Percentiles rank a stretch among this genome's conserved stretches.
Conservation (phyloP, 2,329 filamentous ascomycete genomes). For the Aspergillus floridensis region DNA sequence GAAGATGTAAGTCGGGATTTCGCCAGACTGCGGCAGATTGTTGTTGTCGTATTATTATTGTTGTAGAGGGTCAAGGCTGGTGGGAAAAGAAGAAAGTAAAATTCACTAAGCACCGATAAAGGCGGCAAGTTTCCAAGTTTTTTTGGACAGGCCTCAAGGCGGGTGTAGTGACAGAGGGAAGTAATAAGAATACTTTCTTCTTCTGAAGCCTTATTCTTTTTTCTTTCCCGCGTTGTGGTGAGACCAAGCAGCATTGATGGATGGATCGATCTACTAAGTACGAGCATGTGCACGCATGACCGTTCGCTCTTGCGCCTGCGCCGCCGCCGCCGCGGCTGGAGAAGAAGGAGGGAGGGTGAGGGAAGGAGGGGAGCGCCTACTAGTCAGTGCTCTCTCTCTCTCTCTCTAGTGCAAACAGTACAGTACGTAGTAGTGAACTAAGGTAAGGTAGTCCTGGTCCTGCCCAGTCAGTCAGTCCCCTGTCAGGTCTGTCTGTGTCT, state of each 20-base stretch:
- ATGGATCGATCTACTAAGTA: neutral
- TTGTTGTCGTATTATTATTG: neutral
- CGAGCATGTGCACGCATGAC: conserved; percentile 33
- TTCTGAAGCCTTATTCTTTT: conserved; percentile 9
- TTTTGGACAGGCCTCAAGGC: neutral
- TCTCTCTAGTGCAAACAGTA: too few species aligned
- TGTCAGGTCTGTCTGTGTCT: conserved; percentile 4
- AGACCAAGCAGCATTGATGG: conserved; percentile 23
- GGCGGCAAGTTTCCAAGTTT: conserved; percentile 13
- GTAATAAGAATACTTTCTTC: conserved; percentile 10
- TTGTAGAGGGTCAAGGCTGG: conserved; percentile 1
- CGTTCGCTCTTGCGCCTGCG: conserved; percentile 19
- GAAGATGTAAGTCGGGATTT: neutral
- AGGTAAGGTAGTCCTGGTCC: too few species aligned
- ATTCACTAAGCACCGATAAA: conserved; percentile 6
- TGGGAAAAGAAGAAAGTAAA: conserved; percentile 6
- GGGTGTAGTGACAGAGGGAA: neutral
- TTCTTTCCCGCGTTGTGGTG: conserved; percentile 16
- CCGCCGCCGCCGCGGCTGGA: conserved; percentile 2
- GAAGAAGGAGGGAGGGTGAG: too few species aligned
- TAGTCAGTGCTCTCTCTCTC: neutral
- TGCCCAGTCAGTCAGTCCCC: neutral
- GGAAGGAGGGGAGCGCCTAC: conserved; percentile 25
- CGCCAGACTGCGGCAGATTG: neutral
- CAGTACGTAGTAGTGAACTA: too few species aligned